Conservation (phyloP, 2,329 filamentous ascomycete genomes). For the Sordariomycetes sp. region DNA sequence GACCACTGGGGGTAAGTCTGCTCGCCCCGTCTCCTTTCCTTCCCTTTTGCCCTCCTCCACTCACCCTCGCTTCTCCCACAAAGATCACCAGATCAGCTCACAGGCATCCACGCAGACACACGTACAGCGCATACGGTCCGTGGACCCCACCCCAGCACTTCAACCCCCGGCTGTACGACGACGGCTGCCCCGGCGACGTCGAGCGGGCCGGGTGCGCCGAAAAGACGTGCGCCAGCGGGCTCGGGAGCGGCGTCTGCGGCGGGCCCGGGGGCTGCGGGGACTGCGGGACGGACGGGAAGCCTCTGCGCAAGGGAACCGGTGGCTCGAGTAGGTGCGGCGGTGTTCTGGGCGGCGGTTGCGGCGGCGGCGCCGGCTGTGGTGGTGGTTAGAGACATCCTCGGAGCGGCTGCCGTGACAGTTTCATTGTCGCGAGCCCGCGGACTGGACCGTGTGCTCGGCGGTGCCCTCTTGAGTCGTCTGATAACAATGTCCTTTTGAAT, state of each 20-base stretch:
- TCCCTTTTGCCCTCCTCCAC: not conserved
- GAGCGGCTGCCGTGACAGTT: not conserved
- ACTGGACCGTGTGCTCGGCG: no score
- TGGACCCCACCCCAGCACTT: not conserved
- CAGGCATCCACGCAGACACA: not conserved
- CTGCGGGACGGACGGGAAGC: constrained; percentile 7
- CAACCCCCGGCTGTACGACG: not conserved
- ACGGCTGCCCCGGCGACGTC: not conserved
- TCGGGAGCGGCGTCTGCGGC: constrained; percentile 29
- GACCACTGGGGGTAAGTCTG: constrained; percentile 35
- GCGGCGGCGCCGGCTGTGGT: constrained; percentile 8
- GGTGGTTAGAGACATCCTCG: constrained; percentile 5
- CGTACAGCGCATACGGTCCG: not conserved
- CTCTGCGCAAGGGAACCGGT: constrained; percentile 1
- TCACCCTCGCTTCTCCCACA: not conserved
- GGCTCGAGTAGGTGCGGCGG: constrained; percentile 1
- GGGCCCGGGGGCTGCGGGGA: constrained; percentile 19
- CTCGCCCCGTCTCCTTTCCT: not conserved
- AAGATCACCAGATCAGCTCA: not conserved
- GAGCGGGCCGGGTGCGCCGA: constrained; percentile 15
- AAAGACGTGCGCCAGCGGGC: constrained; percentile 34
- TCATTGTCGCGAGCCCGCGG: no score
- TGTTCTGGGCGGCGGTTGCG: constrained; percentile 8
- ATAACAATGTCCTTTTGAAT: no score
- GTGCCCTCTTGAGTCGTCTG: no score